phyloP scores from a whole-genome alignment of 495 filamentous ascomycete genomes.

The Viridothelium virens region DNA sequence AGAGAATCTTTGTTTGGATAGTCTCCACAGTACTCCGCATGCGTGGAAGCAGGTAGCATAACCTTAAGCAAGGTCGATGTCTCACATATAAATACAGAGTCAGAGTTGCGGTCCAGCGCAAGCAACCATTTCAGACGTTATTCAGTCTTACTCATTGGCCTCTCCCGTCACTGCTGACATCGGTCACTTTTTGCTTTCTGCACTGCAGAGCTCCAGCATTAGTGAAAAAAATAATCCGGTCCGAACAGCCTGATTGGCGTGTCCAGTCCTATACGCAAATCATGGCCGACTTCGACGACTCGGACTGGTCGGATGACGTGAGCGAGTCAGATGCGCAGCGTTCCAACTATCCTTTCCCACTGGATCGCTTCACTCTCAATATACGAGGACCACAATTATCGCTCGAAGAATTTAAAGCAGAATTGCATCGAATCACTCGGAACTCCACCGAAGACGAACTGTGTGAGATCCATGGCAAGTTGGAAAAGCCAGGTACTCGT shows the following conservation, averaged over 20 bases:
- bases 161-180: background rate
- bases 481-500: too few species aligned
- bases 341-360: background rate
- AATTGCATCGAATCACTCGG: background rate
- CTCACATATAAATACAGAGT: background rate
- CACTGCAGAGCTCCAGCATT: background rate
- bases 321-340: conserved; percentile 2
- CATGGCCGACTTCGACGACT: too few species aligned
- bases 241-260: background rate
- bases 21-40: background rate
- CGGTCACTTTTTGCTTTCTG: background rate
- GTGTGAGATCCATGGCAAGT: too few species aligned
- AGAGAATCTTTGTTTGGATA: background rate
- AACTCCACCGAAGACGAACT: background rate
- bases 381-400: background rate
- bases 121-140: background rate
- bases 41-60: background rate
- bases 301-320: too few species aligned
- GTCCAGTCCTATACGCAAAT: background rate
- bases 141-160: background rate
- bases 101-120: background rate
- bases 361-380: background rate
- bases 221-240: too few species aligned
- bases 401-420: background rate
- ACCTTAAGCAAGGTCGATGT: background rate